A percentile compares a stretch with the other conserved stretches of the same genome.
Evolutionary conservation across 805 yeast genomes (phyloP).

Genomic region (Teunomyces aglyptinius): DNA sequence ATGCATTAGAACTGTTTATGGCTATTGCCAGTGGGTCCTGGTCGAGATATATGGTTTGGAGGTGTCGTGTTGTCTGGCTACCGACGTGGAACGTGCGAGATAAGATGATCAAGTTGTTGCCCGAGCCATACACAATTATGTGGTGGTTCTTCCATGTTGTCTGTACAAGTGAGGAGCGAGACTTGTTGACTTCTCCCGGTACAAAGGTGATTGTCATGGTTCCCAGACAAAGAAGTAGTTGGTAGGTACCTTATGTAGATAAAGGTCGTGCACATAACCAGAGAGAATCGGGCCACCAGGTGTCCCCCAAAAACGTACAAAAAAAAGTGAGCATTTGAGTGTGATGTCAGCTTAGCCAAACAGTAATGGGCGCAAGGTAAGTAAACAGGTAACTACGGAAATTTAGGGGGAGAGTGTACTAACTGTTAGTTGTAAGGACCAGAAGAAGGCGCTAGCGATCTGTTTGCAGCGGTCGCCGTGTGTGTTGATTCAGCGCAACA

Average conservation of each 20-base stretch:
- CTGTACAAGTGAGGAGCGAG: slow-evolving; percentile 54
- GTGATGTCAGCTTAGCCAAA: not conserved
- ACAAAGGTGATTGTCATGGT: slow-evolving; percentile 64
- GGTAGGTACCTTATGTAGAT: not conserved
- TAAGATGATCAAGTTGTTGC: slow-evolving; percentile 69
- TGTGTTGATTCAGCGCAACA: slow-evolving; percentile 83
- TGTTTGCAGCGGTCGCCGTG: slow-evolving; percentile 97
- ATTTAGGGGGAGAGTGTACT: slow-evolving; percentile 8
- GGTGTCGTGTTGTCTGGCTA: slow-evolving; percentile 23
- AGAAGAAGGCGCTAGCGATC: slow-evolving; percentile 90
- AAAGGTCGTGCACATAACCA: not conserved
- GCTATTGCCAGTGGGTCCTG: slow-evolving; percentile 66
- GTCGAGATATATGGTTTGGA: slow-evolving; percentile 77
- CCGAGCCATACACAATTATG: slow-evolving; percentile 77
- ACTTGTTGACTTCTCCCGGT: slow-evolving; percentile 80
- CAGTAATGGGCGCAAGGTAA: slow-evolving; percentile 55
- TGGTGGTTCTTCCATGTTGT: slow-evolving; percentile 64
- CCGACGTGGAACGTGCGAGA: not conserved
- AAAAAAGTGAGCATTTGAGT: not conserved
- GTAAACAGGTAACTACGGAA: slow-evolving; percentile 13
- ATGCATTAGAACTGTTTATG: slow-evolving; percentile 60
- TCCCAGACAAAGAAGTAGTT: not conserved
- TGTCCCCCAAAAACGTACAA: too few species aligned
- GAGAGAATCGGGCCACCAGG: not conserved
- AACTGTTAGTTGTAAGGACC: slow-evolving; percentile 77